Evolutionary conservation across 2,329 filamentous ascomycete species (phyloP), one percentile per base, ranked within the genome.

Genomic region (Cadophora luteo-olivacea): DNA sequence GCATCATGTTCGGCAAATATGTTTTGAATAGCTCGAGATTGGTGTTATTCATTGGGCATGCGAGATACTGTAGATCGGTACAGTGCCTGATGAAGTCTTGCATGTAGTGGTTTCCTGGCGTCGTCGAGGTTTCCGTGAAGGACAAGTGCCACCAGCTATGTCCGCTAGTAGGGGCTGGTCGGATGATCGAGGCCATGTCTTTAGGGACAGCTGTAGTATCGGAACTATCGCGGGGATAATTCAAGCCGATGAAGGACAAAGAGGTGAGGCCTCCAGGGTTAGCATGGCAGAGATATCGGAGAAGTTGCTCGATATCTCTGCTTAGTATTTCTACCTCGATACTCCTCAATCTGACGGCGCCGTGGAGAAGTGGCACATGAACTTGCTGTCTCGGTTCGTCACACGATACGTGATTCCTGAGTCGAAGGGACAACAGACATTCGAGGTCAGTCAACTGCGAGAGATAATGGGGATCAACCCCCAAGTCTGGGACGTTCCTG

Each of bases 21-120:
- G 57, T 60, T 22, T 60, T 60, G 57, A 60, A 60, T 9, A 60
- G 57, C 36, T 60, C 57, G 36, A 60, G 5, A 16, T 60, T 60
- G 33, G 57, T 12, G 11, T 22, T 45, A 29, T 60, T 45, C 36
- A 60, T 60, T 25, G 57, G 57, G 16, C 57, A 60, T 16, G 57
- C 57, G 36, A 60, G 57, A 41, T 60, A 60, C 14, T 60, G 36
- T 36, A 60, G 22, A 25, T 60, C 36, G 11, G 33, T 38, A 45
- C 36, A 60, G 9, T 45, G 33, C 36, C n/a, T 14, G 36, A 60
- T 41, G 57, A 60, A 60, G 22, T 60, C 57, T 22, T 19, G 41
- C 57, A 60, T 41, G 16, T 60, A 41, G 22, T 41, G 57, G 22
- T 19, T 60, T 3, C 57, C 36, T 19, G 41, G 11, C 29, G 8